Evolutionary conservation across 352 stramenopile genomes (phyloP).

Genomic region (Phytopythium boreale): DNA sequence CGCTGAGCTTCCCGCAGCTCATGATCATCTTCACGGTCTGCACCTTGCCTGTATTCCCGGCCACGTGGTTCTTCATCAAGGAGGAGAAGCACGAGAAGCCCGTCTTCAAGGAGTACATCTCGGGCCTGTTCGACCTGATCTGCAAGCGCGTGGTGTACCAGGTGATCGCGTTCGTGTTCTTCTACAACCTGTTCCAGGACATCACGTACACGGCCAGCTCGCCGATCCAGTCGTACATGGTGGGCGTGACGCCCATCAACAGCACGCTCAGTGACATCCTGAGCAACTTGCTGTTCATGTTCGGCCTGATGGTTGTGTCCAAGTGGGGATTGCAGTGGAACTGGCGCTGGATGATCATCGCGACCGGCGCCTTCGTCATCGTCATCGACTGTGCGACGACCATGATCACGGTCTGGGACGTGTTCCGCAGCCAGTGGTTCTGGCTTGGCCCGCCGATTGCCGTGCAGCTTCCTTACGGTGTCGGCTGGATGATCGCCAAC

Average conservation of each 20-base stretch:
- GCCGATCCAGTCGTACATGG: constrained; percentile 14
- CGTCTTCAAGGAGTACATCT: constrained; percentile 19
- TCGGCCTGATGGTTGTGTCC: constrained; percentile 9
- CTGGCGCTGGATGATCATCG: constrained; percentile 25
- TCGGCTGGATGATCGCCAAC: constrained; percentile 22
- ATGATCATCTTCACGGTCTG: constrained; percentile 20
- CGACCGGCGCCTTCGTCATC: constrained; percentile 20
- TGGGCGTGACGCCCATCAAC: constrained; percentile 15
- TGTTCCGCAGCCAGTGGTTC: constrained; percentile 38
- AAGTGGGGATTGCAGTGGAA: constrained; percentile 32
- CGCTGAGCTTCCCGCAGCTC: constrained; percentile 17
- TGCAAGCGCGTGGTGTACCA: constrained; percentile 24
- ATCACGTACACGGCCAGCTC: constrained; percentile 9
- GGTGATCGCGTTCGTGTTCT: constrained; percentile 16
- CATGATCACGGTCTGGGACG: constrained; percentile 32
- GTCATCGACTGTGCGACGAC: constrained; percentile 22
- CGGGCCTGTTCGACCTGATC: constrained; percentile 22
- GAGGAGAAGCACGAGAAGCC: constrained; percentile 15
- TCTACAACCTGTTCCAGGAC: constrained; percentile 13
- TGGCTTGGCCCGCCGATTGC: too few relatives aligned
- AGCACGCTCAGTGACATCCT: constrained; percentile 13
- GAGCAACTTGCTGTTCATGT: constrained; percentile 13
- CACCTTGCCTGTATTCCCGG: constrained; percentile 12
- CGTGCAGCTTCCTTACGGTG: constrained; percentile 17
- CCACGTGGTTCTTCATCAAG: constrained; percentile 22